phyloP scores from a whole-genome alignment of 768 basidiomycete species.

The Lentinula sp. region DNA sequence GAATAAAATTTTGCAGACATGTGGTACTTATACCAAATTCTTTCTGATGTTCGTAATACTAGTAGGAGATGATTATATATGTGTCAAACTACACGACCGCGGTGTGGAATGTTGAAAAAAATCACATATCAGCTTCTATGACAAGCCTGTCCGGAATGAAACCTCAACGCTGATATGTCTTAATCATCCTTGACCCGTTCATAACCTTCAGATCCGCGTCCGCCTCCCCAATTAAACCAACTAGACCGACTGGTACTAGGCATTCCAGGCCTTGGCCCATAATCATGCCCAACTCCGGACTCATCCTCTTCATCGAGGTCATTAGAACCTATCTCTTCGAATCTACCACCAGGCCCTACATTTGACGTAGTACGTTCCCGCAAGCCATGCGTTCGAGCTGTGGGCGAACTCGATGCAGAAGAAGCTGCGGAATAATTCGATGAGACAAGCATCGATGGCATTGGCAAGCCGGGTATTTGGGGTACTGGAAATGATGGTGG shows the following conservation, averaged over 20 bases:
- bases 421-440: background rate
- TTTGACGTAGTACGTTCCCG: conserved; percentile 38
- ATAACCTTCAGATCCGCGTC: conserved; percentile 28
- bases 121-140: background rate
- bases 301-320: conserved; percentile 40
- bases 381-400: conserved; percentile 29
- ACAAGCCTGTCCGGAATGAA: background rate
- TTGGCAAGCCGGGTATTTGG: conserved; percentile 16
- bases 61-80: no score
- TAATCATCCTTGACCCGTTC: conserved; percentile 51
- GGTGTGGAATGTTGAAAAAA: no score
- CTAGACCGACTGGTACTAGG: conserved; percentile 29
- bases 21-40: no score
- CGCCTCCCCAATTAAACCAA: conserved; percentile 49
- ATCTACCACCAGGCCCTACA: conserved; percentile 27
- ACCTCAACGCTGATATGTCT: conserved; percentile 1
- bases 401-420: conserved; percentile 22
- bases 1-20: no score
- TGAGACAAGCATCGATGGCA: conserved; percentile 22
- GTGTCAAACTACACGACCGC: no score
- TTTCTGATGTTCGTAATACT: no score
- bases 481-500: conserved; percentile 23
- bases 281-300: conserved; percentile 13
- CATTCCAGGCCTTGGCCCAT: conserved; percentile 4
- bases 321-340: conserved; percentile 70